phyloP scores from a whole-genome alignment of 1,284 basidiomycete species.

The Irpex sp. region DNA sequence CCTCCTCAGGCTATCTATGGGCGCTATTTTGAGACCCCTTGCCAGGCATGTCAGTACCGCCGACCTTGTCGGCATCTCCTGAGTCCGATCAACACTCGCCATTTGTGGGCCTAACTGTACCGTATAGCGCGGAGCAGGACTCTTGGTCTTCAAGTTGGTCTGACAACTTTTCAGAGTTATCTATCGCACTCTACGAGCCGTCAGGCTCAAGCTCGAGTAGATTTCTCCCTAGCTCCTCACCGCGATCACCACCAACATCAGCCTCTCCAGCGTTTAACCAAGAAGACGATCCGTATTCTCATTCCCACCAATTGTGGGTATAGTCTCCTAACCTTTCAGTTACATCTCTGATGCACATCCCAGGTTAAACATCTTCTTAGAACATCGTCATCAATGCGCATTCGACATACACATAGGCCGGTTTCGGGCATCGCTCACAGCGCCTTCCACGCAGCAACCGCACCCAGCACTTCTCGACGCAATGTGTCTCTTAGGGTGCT shows the following conservation, averaged over 20 bases:
- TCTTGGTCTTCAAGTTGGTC: background rate
- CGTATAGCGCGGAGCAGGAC: background rate
- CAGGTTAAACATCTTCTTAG: slow-evolving; percentile 54
- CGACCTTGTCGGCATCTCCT: slow-evolving; percentile 5
- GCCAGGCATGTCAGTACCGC: slow-evolving; percentile 3
- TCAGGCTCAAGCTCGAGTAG: background rate
- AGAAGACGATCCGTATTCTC: background rate
- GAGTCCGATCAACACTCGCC: background rate
- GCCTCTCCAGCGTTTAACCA: background rate
- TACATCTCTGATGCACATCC: background rate
- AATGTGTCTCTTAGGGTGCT: slow-evolving; percentile 55
- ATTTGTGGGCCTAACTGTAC: background rate
- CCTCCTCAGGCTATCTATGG: background rate
- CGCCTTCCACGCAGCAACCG: slow-evolving; percentile 32
- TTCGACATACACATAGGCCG: slow-evolving; percentile 49
- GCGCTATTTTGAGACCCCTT: background rate
- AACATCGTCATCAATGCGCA: slow-evolving; percentile 55
- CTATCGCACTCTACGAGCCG: background rate
- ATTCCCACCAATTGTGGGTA: background rate
- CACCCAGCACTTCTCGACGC: slow-evolving; percentile 59
- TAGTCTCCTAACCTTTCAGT: background rate
- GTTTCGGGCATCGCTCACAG: slow-evolving; percentile 31
- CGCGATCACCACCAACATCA: background rate
- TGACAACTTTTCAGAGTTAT: background rate
- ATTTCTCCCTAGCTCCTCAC: background rate